These are phyloP conservation scores for Bromus sterilis DNA, from an alignment of 176 grass and related monocot species.

Conservation along the genomic window DNA sequence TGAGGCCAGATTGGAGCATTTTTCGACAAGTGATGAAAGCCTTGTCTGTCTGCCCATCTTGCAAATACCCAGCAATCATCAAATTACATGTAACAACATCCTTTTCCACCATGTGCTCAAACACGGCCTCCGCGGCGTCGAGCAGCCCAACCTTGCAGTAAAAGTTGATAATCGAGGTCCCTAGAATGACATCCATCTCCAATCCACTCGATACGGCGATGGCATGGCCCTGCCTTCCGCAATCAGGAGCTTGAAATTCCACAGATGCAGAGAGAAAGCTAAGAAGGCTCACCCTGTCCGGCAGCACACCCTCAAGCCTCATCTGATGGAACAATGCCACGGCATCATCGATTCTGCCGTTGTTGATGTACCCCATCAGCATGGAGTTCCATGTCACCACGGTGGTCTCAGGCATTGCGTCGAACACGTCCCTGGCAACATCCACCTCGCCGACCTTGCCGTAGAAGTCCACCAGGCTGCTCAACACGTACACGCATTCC, in stretches of 20 bases:
- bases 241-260: slow-evolving; percentile 31
- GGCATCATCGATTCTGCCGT: slow-evolving; percentile 43
- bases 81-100: slow-evolving; percentile 72
- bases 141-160: slow-evolving; percentile 55
- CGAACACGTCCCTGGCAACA: slow-evolving; percentile 41
- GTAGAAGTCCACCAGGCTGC: slow-evolving; percentile 71
- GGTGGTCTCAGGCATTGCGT: slow-evolving; percentile 53
- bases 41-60: slow-evolving; percentile 30
- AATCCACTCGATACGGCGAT: slow-evolving; percentile 45
- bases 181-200: slow-evolving; percentile 48
- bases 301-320: slow-evolving; percentile 39
- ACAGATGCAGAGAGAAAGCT: slow-evolving; percentile 41
- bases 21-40: slow-evolving; percentile 34
- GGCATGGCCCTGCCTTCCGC: slow-evolving; percentile 60
- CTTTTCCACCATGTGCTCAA: slow-evolving; percentile 50
- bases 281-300: slow-evolving; percentile 50
- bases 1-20: slow-evolving; percentile 48
- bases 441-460: slow-evolving; percentile 31
- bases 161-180: slow-evolving; percentile 59
- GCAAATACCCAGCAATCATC: slow-evolving; percentile 61
- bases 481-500: slow-evolving; percentile 50
- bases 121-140: slow-evolving; percentile 47
- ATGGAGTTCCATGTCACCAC: slow-evolving; percentile 66
- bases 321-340: slow-evolving; percentile 52
- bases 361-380: slow-evolving; percentile 59